These are phyloP conservation scores for Vaccinium vitisidaea DNA, from an alignment of 148 eudicot genomes.

Conservation along the genomic window DNA sequence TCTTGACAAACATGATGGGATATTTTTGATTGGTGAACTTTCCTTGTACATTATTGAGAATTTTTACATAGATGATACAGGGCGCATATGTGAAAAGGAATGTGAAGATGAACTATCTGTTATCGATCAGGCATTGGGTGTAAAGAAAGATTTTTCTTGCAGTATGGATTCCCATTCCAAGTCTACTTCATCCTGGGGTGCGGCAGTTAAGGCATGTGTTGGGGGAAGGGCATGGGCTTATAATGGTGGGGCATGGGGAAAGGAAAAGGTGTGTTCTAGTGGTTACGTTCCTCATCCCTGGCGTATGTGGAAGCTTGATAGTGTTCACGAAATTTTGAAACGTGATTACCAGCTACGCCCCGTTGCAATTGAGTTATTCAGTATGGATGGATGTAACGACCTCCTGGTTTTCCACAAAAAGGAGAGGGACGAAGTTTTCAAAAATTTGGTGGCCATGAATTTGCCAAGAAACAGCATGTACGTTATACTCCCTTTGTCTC, in stretches of 20 bases:
- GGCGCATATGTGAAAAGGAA: slow-evolving; percentile 92
- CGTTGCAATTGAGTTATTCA: slow-evolving; percentile 95
- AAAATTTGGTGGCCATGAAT: slow-evolving; percentile 93
- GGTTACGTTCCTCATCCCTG: slow-evolving; percentile 86
- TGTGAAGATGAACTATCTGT: slow-evolving; percentile 88
- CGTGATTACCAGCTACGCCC: slow-evolving; percentile 99
- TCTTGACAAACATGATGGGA: slow-evolving; percentile 98
- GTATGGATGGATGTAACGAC: slow-evolving; percentile 99
- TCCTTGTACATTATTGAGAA: slow-evolving; percentile 89
- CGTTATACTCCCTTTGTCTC: slow-evolving; percentile 27
- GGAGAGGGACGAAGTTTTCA: slow-evolving; percentile 97
- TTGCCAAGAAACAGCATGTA: slow-evolving; percentile 99
- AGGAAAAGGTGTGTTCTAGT: slow-evolving; percentile 75
- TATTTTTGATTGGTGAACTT: slow-evolving; percentile 93
- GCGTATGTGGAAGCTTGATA: slow-evolving; percentile 98
- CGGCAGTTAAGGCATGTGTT: slow-evolving; percentile 46
- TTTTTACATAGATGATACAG: slow-evolving; percentile 82
- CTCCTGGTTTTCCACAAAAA: slow-evolving; percentile 97
- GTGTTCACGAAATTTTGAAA: slow-evolving; percentile 94
- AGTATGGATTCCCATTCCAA: slow-evolving; percentile 79
- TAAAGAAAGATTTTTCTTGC: slow-evolving; percentile 75
- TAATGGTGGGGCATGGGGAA: slow-evolving; percentile 99
- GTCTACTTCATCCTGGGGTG: slow-evolving; percentile 81
- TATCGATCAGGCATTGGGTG: slow-evolving; percentile 97
- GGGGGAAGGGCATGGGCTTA: slow-evolving; percentile 99